Evolutionary conservation across 306 rosid species (phyloP), one percentile per base, ranked within the genome.

Genomic region (Fragaria vesca): DNA sequence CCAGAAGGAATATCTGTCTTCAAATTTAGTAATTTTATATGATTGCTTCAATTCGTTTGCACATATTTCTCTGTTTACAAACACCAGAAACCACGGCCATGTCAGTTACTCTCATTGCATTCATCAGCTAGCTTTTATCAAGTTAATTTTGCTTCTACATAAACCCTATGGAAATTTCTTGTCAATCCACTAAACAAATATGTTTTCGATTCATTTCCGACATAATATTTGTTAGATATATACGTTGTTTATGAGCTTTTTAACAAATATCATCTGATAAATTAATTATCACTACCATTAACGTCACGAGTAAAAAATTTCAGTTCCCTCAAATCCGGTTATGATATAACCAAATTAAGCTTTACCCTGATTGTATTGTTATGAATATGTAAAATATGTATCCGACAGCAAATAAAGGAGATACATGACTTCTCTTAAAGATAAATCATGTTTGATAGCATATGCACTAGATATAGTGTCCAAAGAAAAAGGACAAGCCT

Each of bases 1-100:
- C 12, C 16, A 76, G 75, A 26, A 50, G 77, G 85, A 83, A 83
- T 86, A 72, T 81, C 77, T 72, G 78, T 75, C 69, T 72, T 57
- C 57, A 50, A 15, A 75, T 78, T 63, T 71, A 83, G 68, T 61
- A 73, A 63, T 80, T 62, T 15, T 16, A 58, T 45, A 57, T 68
- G 72, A 13, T 45, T 6, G 60, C 50, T 58, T 66, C 20, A 26
- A 38, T 62, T 79, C 18, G 9, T 17, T 18, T 50, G 18, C 38
- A 34, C 61, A 12, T 45, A 65, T 18, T 26, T 20, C 54, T 17
- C 17, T 61, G 42, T 72, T 72, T 24, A 24, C 38, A 16, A 32
- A 32, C 66, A 48, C 73, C 47, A 38, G 36, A 63, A 70, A 76
- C 60, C 8, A 73, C 52, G 43, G 65, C 61, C 54, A 60, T 32